Percentiles rank a stretch among this genome's conserved stretches.
Evolutionary conservation across 2,329 filamentous ascomycete species (phyloP).

Genomic region (Ophiostoma populinum): DNA sequence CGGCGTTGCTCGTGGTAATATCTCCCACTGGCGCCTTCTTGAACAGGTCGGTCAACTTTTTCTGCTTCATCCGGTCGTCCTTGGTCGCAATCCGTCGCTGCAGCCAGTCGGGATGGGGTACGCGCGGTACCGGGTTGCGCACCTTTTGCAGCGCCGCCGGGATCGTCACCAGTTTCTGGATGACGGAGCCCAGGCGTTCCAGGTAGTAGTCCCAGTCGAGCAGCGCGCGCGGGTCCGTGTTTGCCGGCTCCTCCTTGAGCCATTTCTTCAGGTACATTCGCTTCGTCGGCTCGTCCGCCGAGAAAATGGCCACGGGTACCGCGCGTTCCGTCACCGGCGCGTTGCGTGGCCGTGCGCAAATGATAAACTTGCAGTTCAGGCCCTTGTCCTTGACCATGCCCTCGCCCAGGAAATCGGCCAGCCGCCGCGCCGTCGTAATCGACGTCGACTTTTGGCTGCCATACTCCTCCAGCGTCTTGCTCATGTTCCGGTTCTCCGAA

Average conservation of each 20-base stretch:
- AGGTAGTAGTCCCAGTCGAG: conserved; percentile 97
- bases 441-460: conserved; percentile 91
- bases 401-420: conserved; percentile 91
- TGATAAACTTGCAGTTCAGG: conserved; percentile 98
- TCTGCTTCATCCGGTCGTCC: conserved; percentile 95
- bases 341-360: conserved; percentile 70
- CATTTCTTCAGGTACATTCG: conserved; percentile 83
- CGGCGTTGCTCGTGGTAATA: conserved; percentile 34
- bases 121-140: conserved; percentile 81
- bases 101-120: conserved; percentile 92
- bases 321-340: conserved; percentile 90
- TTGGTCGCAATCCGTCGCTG: conserved; percentile 86
- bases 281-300: conserved; percentile 76
- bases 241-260: conserved; percentile 79
- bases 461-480: conserved; percentile 92
- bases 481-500: conserved; percentile 97
- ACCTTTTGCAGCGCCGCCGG: conserved; percentile 92
- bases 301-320: conserved; percentile 92
- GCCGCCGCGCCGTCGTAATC: conserved; percentile 90
- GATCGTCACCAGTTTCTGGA: conserved; percentile 98
- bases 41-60: conserved; percentile 96
- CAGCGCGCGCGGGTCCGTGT: conserved; percentile 77
- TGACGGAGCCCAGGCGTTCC: conserved; percentile 87
- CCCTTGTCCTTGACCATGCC: conserved; percentile 99
- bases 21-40: conserved; percentile 26